Evolutionary conservation across 805 yeast genomes (phyloP).

Genomic region (Ogataea nitratoaversa): DNA sequence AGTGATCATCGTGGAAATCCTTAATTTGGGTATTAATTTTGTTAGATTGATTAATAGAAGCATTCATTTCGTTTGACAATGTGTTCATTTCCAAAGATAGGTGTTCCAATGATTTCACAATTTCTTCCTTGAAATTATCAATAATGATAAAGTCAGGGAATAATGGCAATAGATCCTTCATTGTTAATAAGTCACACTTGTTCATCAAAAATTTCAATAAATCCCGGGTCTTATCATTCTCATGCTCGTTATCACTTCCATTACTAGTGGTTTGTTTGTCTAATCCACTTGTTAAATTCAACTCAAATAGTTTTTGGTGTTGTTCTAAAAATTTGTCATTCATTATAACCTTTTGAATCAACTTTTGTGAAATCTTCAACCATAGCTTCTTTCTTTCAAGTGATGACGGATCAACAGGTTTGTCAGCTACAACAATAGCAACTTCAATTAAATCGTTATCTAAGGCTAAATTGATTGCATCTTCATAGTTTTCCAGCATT

Average conservation of each 20-base stretch:
- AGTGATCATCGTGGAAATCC: conserved; percentile 44
- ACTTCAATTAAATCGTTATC: conserved; percentile 52
- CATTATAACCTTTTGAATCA: conserved; percentile 34
- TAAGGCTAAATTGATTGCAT: conserved; percentile 75
- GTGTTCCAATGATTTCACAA: conserved; percentile 71
- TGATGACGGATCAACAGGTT: conserved; percentile 32
- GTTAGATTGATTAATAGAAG: conserved; percentile 56
- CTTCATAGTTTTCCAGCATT: conserved; percentile 63
- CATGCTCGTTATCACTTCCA: conserved; percentile 23
- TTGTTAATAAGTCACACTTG: conserved; percentile 49
- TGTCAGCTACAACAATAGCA: conserved; percentile 56
- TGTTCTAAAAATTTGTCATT: conserved; percentile 25
- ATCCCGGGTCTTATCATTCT: conserved; percentile 27
- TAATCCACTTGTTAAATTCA: conserved; percentile 9
- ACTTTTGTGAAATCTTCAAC: conserved; percentile 57
- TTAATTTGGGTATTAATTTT: conserved; percentile 59
- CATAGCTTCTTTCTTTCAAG: conserved; percentile 64
- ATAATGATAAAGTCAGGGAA: conserved; percentile 82
- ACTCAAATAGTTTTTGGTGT: conserved; percentile 15
- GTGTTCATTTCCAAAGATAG: conserved; percentile 64
- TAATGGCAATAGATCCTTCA: conserved; percentile 79
- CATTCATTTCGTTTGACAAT: conserved; percentile 70
- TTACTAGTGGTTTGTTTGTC: too few relatives aligned
- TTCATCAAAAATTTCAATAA: conserved; percentile 35
- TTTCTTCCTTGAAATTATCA: conserved; percentile 78